Base-by-base conservation (phyloP, 805 yeast genomes). In the Yarrowia sp. region DNA sequence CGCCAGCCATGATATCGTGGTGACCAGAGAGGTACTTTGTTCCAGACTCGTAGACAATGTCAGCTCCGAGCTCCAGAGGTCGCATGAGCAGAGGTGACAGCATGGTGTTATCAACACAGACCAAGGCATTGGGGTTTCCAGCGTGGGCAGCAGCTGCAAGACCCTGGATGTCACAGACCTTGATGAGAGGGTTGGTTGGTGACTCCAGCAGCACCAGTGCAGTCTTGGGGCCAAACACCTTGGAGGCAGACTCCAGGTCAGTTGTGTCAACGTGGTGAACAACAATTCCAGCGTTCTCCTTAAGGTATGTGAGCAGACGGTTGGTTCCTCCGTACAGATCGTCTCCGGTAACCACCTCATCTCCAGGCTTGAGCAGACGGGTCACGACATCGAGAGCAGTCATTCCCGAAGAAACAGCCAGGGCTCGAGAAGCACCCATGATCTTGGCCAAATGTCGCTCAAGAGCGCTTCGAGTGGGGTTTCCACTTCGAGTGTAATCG, bases 1-100 rank as follows among this genome's bases (percentile, higher is more conserved):
- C 85, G 65, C 98, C 98, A 24, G 97, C 97, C 98, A 92, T 92
- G 71, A 92, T 84, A 75, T 93, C 98, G 76, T 92, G 98, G 75
- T 92, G 98, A 8, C 97, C 97, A 71, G 92, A 89, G 70, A 92
- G 80, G 73, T 90, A 92, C 76, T 92, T 92, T 46, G 98, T 92
- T 16, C 96, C 98, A 12, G 93, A 86, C 74, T 92, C 98, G 75
- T 92, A 93, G 65, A 90, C 96, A 65, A 92, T 89, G 73, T 92
- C 98, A 40, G 86, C 93, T 9, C 95, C 96, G 69, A 89, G 82
- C 70, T 89, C 90, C 68, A 92, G 80, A 4, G 98, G 98, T 24
- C 87, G 82, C 86, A 90, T 86, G 71, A 87, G 81, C 67, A 92
- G 76, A 12, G 98, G 98, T 30, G 96, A 87, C 96, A 92, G 88